Base-by-base conservation (phyloP, 345 rosid genomes). In the Trapa incisa region DNA sequence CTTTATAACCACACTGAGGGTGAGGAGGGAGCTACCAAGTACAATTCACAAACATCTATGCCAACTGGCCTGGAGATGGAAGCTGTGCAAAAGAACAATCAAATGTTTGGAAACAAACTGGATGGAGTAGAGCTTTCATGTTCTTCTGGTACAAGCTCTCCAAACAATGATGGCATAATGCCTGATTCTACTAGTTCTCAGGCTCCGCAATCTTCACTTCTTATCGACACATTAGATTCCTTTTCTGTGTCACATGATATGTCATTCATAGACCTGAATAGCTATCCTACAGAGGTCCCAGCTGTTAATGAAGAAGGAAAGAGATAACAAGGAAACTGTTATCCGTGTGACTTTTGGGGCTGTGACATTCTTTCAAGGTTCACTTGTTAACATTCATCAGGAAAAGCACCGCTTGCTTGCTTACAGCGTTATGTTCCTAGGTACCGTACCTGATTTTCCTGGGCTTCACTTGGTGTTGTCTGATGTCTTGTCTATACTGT, bases 11-110 rank as follows among this genome's bases (percentile, higher is more conserved):
- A 91, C 63, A 84, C 70, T 35, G 96, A 87, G 72, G 91, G 91
- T 72, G 97, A 89, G 37, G 99, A 89, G 68, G 96, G 91, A 22
- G 29, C 29, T 22, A 22, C 29, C 29, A 22, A 22, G 80, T 94
- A 94, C 68, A 74, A 93, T 42, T 87, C 97, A 6, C 81, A 96
- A 29, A 94, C 99, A 42, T 94, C 89, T 80, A 97, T 91, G 76
- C 99, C 97, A 47, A 94, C 97, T 47, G 97, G 97, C 47, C 93
- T 81, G 41, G 99, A 91, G 77, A 94, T 94, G 97, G 99, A 91
- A 77, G 83, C 84, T 41, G 93, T 85, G 35, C 81, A 96, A 80
- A 94, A 78, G 80, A 89, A 86, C 89, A 86, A 84, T 69, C 78
- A 66, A 67, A 45, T 85, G 72, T 79, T 79, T 64, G 93, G 90